Percentiles rank a stretch among this genome's conserved stretches.
Evolutionary conservation across 352 stramenopile species (phyloP).

Genomic region (Phytophthora fragariae): DNA sequence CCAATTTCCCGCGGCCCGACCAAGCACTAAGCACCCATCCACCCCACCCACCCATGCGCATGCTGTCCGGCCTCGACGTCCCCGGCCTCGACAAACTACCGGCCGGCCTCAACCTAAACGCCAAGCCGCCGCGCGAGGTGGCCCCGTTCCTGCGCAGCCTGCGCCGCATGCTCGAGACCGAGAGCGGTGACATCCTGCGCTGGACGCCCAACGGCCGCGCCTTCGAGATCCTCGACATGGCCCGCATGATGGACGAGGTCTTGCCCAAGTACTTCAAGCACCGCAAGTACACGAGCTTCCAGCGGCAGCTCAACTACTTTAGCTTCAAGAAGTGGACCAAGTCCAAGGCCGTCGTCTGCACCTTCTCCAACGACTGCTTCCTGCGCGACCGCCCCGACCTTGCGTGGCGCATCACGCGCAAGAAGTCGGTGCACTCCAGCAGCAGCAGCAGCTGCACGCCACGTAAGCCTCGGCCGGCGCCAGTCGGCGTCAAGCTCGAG

Average conservation of each 20-base stretch:
- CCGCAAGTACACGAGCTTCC: conserved; percentile 88
- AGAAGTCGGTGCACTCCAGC: conserved; percentile 60
- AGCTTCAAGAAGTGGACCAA: conserved; percentile 84
- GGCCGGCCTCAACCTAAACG: not conserved
- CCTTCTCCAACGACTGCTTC: conserved; percentile 79
- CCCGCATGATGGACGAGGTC: conserved; percentile 63
- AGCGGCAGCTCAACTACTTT: conserved; percentile 90
- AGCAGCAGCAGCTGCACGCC: conserved; percentile 13
- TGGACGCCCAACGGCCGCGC: conserved; percentile 70
- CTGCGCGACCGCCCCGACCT: conserved; percentile 65
- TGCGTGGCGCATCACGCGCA: conserved; percentile 68
- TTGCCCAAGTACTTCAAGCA: conserved; percentile 90
- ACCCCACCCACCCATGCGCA: conserved; percentile 15
- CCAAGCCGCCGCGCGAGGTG: conserved; percentile 36
- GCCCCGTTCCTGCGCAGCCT: conserved; percentile 68
- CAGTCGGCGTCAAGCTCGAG: conserved; percentile 17
- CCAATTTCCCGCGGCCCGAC: conserved; percentile 22
- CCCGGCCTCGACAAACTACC: conserved; percentile 26
- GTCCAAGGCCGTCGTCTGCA: conserved; percentile 77
- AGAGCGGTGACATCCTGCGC: conserved; percentile 52
- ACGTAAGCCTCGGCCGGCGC: conserved; percentile 8
- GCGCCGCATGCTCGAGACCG: conserved; percentile 60
- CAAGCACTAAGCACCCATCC: not conserved
- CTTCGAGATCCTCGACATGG: conserved; percentile 88
- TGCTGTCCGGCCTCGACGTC: conserved; percentile 16